These are phyloP conservation scores for Babesia sp. DNA, from an alignment of 169 alveolate genomes.

Conservation along the genomic window DNA sequence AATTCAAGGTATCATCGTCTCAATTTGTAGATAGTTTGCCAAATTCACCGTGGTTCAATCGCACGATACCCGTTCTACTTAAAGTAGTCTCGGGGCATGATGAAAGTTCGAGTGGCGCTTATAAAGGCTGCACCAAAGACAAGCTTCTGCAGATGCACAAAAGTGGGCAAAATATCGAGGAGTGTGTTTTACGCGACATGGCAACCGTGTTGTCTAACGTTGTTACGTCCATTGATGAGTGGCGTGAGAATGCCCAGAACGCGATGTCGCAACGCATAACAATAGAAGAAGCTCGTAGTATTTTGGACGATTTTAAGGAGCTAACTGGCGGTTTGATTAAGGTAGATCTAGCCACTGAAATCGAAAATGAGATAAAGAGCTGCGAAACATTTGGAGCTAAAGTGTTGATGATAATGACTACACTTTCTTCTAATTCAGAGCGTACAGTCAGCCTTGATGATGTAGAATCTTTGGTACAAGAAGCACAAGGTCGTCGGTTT, in stretches of 20 bases:
- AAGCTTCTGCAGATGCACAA: slow-evolving; percentile 7
- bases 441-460: slow-evolving; percentile 39
- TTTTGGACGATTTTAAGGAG: slow-evolving; percentile 41
- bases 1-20: neutral
- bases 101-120: neutral
- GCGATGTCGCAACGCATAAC: slow-evolving; percentile 25
- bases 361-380: slow-evolving; percentile 36
- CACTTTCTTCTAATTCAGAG: slow-evolving; percentile 21
- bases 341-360: slow-evolving; percentile 29
- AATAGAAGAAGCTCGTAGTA: slow-evolving; percentile 45
- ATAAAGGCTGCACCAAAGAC: neutral
- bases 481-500: slow-evolving; percentile 12
- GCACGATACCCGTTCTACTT: slow-evolving; percentile 2
- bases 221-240: slow-evolving; percentile 36
- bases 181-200: slow-evolving; percentile 7
- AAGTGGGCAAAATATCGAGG: slow-evolving; percentile 19
- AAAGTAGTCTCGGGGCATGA: neutral
- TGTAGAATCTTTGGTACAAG: slow-evolving; percentile 42
- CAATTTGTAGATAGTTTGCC: slow-evolving; percentile 3
- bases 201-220: slow-evolving; percentile 4
- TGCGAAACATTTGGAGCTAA: slow-evolving; percentile 40
- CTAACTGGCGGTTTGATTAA: slow-evolving; percentile 32
- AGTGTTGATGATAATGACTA: slow-evolving; percentile 20
- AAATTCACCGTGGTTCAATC: slow-evolving; percentile 29
- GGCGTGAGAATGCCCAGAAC: slow-evolving; percentile 21